Base-by-base conservation (phyloP, 345 rosid species). In the Populus alba region DNA sequence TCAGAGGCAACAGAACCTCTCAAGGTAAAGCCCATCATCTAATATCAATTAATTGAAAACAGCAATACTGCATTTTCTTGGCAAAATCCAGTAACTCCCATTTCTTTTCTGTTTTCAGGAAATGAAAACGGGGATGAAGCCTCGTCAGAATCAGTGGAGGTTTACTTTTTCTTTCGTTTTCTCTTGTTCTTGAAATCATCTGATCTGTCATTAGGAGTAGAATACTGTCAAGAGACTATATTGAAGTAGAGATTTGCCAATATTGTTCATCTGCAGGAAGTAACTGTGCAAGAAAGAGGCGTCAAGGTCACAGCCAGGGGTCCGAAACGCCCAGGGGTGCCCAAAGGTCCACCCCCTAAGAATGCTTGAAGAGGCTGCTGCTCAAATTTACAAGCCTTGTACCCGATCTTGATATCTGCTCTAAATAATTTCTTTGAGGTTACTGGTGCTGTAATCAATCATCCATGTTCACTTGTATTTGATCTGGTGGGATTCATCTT, bases 321-420 rank as follows among this genome's bases (percentile, higher is more conserved):
- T 45, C 81, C 78, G 38, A 73, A 18, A 9, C 61, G 75, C 15
- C 79, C 77, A 1, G 23, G 12, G 37, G 67, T 29, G 65, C 77
- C 82, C 23, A 75, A 57, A 39, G 80, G 80, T 20, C 74, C 67
- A 8, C 77, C 82, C 39, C 63, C 77, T 25, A 77, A 79, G 51
- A 75, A 77, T 39, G 67, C 73, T 13, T 77, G 78, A 81, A 65
- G 41, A 39, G 37, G 66, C 41, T 35, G 38, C 17, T 7, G 0
- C 9, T 33, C 7, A 13, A 38, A 38, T 18, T 38, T 6, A 35
- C 1, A 53, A 18, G 10, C 4, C 59, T 20, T 53, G 59, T 18
- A 7, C 23, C 18, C 59, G 20, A 9, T 70, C 27, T 8, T 20
- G 57, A 16, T 70, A 45, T 31, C 62, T 16, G 18, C 8, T 25